phyloP scores from a whole-genome alignment of 441 rosid species.

The Syzygium malaccense region DNA sequence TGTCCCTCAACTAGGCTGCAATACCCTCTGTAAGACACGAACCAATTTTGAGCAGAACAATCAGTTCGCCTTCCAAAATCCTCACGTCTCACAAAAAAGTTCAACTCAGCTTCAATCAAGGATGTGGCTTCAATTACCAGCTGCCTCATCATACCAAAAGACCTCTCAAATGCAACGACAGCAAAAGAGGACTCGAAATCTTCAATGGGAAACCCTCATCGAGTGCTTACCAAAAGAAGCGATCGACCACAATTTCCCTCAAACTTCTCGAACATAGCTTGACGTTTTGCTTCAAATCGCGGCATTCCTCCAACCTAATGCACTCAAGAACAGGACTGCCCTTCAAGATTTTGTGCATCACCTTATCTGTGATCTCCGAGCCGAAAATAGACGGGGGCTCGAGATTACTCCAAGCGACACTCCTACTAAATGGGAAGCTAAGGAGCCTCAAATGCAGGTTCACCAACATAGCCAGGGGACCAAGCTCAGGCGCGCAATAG shows the following conservation, averaged over 20 bases:
- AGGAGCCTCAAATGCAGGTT: accelerated
- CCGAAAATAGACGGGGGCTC: accelerated
- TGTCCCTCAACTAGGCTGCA: not conserved
- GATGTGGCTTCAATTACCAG: not conserved
- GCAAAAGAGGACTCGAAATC: not conserved
- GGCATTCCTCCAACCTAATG: not conserved
- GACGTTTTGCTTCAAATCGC: not conserved
- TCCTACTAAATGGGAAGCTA: not conserved
- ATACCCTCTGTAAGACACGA: not conserved
- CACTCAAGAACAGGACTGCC: not conserved
- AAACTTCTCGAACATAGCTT: not conserved
- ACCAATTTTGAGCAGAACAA: not conserved
- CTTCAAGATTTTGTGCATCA: not conserved
- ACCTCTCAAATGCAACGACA: not conserved
- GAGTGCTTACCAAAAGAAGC: not conserved
- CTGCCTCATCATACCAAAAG: not conserved
- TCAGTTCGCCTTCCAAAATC: not conserved
- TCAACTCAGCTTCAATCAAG: not conserved
- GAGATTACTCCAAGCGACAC: not conserved
- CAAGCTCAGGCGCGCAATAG: too few species aligned
- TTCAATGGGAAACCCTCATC: not conserved
- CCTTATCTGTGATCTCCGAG: not conserved
- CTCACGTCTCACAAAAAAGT: not conserved
- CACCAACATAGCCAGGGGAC: not conserved
- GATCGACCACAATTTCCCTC: not conserved